Conservation (phyloP, 441 rosid genomes). For the Adansonia madagascariensis region DNA sequence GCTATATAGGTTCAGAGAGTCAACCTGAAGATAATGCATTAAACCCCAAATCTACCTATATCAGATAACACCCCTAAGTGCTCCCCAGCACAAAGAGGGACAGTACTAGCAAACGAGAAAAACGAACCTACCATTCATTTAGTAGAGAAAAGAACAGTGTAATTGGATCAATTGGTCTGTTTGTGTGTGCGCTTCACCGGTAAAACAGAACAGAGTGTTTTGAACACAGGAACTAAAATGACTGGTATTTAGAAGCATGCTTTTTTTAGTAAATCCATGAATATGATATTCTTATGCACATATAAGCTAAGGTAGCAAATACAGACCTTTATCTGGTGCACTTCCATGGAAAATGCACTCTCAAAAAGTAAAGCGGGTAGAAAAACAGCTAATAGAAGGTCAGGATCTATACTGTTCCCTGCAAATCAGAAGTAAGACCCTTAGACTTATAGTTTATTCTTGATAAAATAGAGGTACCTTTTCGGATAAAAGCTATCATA, state of each 20-base stretch:
- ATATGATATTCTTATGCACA: background rate
- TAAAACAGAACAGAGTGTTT: background rate
- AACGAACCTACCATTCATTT: background rate
- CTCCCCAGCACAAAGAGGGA: background rate
- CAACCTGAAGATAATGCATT: background rate
- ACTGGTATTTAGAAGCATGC: background rate
- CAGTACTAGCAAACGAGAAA: background rate
- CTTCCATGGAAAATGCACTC: constrained; percentile 92
- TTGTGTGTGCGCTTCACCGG: background rate
- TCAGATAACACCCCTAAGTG: background rate
- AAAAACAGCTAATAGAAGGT: constrained; percentile 83
- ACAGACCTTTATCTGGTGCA: constrained; percentile 91
- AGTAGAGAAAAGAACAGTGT: background rate
- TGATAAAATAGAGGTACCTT: constrained; percentile 15
- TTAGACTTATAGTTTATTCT: constrained; percentile 21
- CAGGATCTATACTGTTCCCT: constrained; percentile 86
- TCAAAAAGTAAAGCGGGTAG: constrained; percentile 97
- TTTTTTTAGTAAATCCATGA: background rate
- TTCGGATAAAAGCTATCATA: constrained; percentile 9
- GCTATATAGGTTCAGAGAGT: background rate
- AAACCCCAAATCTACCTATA: background rate
- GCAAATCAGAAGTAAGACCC: constrained; percentile 30
- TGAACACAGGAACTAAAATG: background rate
- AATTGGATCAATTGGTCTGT: background rate
- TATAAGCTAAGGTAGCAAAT: constrained; percentile 13